Conservation (phyloP, 2,329 filamentous ascomycete genomes). For the Botryosphaeria dothidea region DNA sequence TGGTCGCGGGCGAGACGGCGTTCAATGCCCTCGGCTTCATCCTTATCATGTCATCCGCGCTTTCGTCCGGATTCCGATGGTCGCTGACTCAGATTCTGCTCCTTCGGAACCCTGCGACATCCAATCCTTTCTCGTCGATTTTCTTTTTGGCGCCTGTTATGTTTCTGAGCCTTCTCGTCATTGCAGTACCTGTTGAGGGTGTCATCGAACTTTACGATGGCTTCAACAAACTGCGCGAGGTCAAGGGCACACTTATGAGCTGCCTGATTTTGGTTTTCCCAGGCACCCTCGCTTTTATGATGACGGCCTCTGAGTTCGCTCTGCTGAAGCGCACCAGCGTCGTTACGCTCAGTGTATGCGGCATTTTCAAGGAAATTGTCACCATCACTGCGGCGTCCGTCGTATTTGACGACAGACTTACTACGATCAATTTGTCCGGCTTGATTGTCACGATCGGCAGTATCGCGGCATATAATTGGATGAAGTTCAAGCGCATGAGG, state of each 20-base stretch:
- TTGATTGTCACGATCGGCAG: conserved; percentile 84
- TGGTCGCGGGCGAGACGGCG: conserved; percentile 93
- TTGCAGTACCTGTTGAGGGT: conserved; percentile 86
- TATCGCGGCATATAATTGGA: conserved; percentile 88
- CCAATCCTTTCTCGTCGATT: conserved; percentile 94
- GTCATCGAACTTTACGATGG: conserved; percentile 67
- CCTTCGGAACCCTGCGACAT: conserved; percentile 88
- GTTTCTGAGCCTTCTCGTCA: conserved; percentile 78
- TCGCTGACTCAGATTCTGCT: conserved; percentile 96
- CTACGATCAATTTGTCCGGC: conserved; percentile 82
- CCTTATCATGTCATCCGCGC: conserved; percentile 88
- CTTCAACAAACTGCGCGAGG: conserved; percentile 61
- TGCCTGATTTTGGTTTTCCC: conserved; percentile 82
- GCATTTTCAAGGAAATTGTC: conserved; percentile 98
- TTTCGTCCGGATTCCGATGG: conserved; percentile 97
- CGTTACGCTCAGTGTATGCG: conserved; percentile 92
- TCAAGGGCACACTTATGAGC: conserved; percentile 68
- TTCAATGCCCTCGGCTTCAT: conserved; percentile 86
- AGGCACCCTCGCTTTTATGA: conserved; percentile 86
- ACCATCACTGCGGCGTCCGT: conserved; percentile 87
- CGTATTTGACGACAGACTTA: conserved; percentile 86
- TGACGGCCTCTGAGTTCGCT: conserved; percentile 96
- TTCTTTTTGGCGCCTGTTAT: conserved; percentile 98
- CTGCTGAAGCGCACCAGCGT: conserved; percentile 93
- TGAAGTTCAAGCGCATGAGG: conserved; percentile 90